Percentiles rank a stretch among this genome's conserved stretches.
Conservation (phyloP, 2,329 filamentous ascomycete genomes). For the Ceratocystis papillata region DNA sequence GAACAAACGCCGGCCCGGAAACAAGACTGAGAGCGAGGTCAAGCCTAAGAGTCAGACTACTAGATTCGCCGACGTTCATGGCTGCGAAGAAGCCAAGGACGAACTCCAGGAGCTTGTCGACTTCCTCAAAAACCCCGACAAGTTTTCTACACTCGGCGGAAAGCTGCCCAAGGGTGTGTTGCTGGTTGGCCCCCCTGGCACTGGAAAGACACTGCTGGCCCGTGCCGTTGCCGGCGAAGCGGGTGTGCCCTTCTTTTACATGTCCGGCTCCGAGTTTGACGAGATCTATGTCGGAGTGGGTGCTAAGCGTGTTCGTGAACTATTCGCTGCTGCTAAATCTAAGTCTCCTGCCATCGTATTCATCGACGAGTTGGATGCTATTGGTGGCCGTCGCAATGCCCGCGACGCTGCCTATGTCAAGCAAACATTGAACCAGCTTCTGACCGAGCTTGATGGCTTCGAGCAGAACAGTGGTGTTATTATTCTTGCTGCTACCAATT, state of each 20-base stretch:
- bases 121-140: slow-evolving; percentile 85
- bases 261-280: slow-evolving; percentile 98
- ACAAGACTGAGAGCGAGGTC: slow-evolving; percentile 66
- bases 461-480: slow-evolving; percentile 91
- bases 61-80: slow-evolving; percentile 86
- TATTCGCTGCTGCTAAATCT: slow-evolving; percentile 70
- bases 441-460: slow-evolving; percentile 95
- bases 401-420: slow-evolving; percentile 91
- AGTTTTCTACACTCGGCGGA: slow-evolving; percentile 85
- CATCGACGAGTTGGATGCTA: slow-evolving; percentile 88
- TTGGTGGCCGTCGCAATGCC: slow-evolving; percentile 86
- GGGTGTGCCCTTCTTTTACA: slow-evolving; percentile 98
- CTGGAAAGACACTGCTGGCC: slow-evolving; percentile 91
- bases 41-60: slow-evolving; percentile 88
- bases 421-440: slow-evolving; percentile 91
- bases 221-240: slow-evolving; percentile 94
- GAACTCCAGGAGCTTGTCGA: slow-evolving; percentile 95
- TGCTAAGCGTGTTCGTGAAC: slow-evolving; percentile 87
- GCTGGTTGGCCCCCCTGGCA: slow-evolving; percentile 88
- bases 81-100: slow-evolving; percentile 96
- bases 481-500: slow-evolving; percentile 92
- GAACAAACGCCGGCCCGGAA: slow-evolving; percentile 62
- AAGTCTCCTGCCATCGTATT: slow-evolving; percentile 92
- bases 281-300: slow-evolving; percentile 97
- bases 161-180: slow-evolving; percentile 96